Evolutionary conservation across 192 early-diverging fungal genomes (phyloP), one percentile per base, ranked within the genome.

Genomic region (Lunasporangiospora selenospora): DNA sequence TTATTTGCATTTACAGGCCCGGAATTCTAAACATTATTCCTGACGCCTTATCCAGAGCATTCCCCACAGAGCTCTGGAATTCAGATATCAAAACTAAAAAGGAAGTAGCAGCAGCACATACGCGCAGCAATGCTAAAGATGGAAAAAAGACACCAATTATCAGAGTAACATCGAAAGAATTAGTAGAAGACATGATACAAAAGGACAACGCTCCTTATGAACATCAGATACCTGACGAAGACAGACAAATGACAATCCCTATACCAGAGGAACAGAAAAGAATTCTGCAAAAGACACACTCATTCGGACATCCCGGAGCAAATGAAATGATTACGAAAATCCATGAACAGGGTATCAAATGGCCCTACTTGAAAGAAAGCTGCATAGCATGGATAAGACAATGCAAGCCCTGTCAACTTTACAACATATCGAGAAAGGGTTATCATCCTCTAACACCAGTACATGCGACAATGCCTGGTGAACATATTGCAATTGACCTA

Each of bases 11-110:
- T 30, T 39, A 75, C 39, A 32, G 62, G 10, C 64, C 57, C 11
- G 77, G 77, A 18, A 30, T 69, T 9, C 1, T 57, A 0, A 75
- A 79, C 19, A 48, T 69, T 4, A 46, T 79, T 27, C 77, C 77
- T 37, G 77, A 75, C 51, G 29, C 29, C 3, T 31, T 79, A 5
- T 67, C 64, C 23, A 26, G 77, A 21, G 40, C 40, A 2, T 63
- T 53, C 21, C 41, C 61, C 36, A 19, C 23, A 12, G 60, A 52
- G 37, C 21, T 62, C 1, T 48, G 46, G 46, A 29, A n/a, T n/a
- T n/a, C n/a, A n/a, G n/a, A n/a, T n/a, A n/a, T n/a, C n/a, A n/a
- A n/a, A n/a, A n/a, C n/a, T n/a, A n/a, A n/a, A n/a, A n/a, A n/a
- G n/a, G n/a, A n/a, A n/a, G n/a, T n/a, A n/a, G n/a, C n/a, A n/a